A percentile compares a stretch with the other conserved stretches of the same genome.
These are phyloP conservation scores for Amniculicola lignicola DNA, from an alignment of 495 filamentous ascomycete genomes.

Conservation along the genomic window DNA sequence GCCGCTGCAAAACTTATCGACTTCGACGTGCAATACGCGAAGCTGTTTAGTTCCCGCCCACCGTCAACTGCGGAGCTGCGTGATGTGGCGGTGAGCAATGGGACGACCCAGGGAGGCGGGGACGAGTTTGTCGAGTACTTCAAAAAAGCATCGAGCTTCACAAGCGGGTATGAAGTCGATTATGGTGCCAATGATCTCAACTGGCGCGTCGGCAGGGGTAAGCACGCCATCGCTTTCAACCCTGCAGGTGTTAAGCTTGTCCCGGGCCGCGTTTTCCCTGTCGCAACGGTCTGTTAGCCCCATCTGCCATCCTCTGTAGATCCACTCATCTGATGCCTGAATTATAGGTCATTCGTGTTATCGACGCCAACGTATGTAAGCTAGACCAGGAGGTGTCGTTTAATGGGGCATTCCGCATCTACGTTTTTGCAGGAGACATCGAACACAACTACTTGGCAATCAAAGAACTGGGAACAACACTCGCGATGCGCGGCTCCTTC, in stretches of 20 bases:
- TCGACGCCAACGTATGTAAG: conserved; percentile 1
- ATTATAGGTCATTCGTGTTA: background rate
- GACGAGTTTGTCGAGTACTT: background rate
- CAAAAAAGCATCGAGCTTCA: background rate
- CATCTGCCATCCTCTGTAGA: too few species aligned
- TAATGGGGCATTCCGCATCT: conserved; percentile 2
- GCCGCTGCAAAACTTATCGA: background rate
- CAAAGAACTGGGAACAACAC: background rate
- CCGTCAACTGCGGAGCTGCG: too few species aligned
- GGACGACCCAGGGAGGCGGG: background rate
- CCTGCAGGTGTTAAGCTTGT: conserved; percentile 2
- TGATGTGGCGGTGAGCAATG: background rate
- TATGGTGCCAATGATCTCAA: conserved; percentile 1
- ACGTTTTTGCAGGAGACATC: conserved; percentile 3
- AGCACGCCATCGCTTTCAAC: background rate
- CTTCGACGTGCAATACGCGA: conserved; percentile 4
- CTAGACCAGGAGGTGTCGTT: conserved; percentile 3
- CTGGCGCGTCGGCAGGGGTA: background rate
- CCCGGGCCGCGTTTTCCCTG: background rate
- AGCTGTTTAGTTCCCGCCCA: conserved; percentile 1
- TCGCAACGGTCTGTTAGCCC: too few species aligned
- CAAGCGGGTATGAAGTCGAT: conserved; percentile 6
- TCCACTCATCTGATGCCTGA: too few species aligned
- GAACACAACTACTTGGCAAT: background rate
- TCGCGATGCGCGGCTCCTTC: background rate